These are phyloP conservation scores for Ricinus communis DNA, from an alignment of 345 rosid genomes.

Conservation along the genomic window DNA sequence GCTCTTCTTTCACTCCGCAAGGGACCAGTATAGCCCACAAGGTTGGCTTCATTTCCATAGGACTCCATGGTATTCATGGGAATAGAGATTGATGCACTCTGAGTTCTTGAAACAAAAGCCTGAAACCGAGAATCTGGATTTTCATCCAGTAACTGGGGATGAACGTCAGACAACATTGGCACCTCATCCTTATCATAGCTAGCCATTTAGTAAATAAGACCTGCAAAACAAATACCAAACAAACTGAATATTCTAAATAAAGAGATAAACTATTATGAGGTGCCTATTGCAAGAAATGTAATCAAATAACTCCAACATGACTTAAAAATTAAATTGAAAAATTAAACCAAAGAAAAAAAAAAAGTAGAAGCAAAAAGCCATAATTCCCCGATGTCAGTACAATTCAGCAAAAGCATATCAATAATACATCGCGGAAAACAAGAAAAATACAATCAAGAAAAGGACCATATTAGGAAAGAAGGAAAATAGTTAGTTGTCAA, in stretches of 20 bases:
- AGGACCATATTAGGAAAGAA: too few relatives aligned
- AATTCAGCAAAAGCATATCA: background rate
- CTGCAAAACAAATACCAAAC: slow-evolving; percentile 19
- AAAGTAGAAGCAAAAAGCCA: background rate
- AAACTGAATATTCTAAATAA: background rate
- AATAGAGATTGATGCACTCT: slow-evolving; percentile 65
- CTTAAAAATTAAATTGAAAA: background rate
- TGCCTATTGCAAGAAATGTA: background rate
- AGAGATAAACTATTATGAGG: background rate
- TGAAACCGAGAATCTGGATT: slow-evolving; percentile 37
- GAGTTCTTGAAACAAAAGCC: slow-evolving; percentile 40
- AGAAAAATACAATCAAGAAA: too few relatives aligned
- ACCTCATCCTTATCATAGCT: slow-evolving; percentile 55
- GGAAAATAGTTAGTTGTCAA: too few relatives aligned
- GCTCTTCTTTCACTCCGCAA: slow-evolving; percentile 59
- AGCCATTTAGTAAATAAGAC: slow-evolving; percentile 38
- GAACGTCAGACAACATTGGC: slow-evolving; percentile 57
- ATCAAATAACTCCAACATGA: background rate
- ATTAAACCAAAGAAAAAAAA: background rate
- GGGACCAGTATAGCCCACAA: slow-evolving; percentile 81
- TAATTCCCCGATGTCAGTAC: background rate
- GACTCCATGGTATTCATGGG: slow-evolving; percentile 47
- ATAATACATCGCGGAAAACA: too few relatives aligned
- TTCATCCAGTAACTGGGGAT: slow-evolving; percentile 30
- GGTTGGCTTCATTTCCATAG: slow-evolving; percentile 37